Evolutionary conservation across 768 basidiomycete genomes (phyloP), one percentile per base, ranked within the genome.

Genomic region (Panaeolus papilionaceus): DNA sequence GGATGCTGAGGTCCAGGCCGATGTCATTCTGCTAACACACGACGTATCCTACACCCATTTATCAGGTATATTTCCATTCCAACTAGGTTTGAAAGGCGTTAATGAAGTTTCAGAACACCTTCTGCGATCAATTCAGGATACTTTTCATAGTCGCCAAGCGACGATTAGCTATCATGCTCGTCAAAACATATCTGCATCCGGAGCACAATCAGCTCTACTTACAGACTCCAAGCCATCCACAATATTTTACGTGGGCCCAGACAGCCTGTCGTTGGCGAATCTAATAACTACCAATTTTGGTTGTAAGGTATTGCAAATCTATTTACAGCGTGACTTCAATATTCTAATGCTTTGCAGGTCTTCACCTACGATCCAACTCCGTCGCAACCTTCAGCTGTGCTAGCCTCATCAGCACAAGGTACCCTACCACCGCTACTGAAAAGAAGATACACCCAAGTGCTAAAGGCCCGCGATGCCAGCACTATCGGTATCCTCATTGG

Each of bases 401-500:
- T 91, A 16, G 89, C 94, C 69, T 94, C 92, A 0, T 58, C 54
- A 16, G 26, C 54, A 12, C 26, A 58, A 7, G 77, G 77, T 0
- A 82, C 85, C 28, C 92, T 94, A 4, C 97, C 97, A 71, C 88
- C 84, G 63, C 80, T 98, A 4, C 86, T 98, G 14, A 96, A 96
- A 92, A 88, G 94, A 0, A 89, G 98, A 14, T 98, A 98, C 69
- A 92, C 90, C 2, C 81, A 86, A 0, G 87, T 99, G 4, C 96
- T 97, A 75, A 90, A 89, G 71, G 95, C 97, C 2, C 86, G 94
- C 51, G 92, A 96, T 70, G 92, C 96, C 0, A 96, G 98, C 71
- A 93, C 98, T 0, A 94, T 98, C 70, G 98, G 96, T 0, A 95
- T 99, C 54, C 88, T 99, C 3, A 92, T 99, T 1, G 96, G 96